Evolutionary conservation across 148 eudicot genomes (phyloP).

Genomic region (Silene conica): DNA sequence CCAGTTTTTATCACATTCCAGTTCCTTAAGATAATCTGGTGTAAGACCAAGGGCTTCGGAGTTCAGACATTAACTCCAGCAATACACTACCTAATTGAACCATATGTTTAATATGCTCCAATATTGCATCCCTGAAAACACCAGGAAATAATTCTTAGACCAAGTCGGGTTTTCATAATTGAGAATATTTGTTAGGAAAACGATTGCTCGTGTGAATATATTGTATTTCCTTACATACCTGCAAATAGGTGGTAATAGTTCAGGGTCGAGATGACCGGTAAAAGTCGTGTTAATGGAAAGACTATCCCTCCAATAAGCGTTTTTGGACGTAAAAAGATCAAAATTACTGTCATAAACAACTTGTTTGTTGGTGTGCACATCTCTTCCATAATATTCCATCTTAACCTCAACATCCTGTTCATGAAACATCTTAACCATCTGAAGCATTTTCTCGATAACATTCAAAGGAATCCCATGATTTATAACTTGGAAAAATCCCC

Average conservation of each 20-base stretch:
- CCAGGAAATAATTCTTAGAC: too few relatives aligned
- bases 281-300: constrained; percentile 9
- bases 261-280: constrained; percentile 22
- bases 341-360: constrained; percentile 28
- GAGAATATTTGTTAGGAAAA: too few relatives aligned
- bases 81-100: constrained; percentile 20
- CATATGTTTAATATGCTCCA: constrained; percentile 27
- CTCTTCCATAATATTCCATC: constrained; percentile 21
- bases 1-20: constrained; percentile 35
- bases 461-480: constrained; percentile 39
- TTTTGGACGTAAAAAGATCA: constrained; percentile 22
- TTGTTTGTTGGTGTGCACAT: constrained; percentile 9
- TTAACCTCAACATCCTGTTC: constrained; percentile 32
- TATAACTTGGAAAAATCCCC: constrained; percentile 33
- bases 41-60: constrained; percentile 32
- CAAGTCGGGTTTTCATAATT: too few relatives aligned
- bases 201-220: too few relatives aligned
- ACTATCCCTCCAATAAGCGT: constrained; percentile 39
- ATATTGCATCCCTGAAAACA: constrained; percentile 23
- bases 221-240: constrained; percentile 13
- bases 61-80: constrained; percentile 30
- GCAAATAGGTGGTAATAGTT: constrained; percentile 26
- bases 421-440: constrained; percentile 25
- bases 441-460: constrained; percentile 25
- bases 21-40: constrained; percentile 23